Percentiles rank a stretch among this genome's conserved stretches.
Evolutionary conservation across 768 basidiomycete species (phyloP).

Genomic region (Mycena chlorophos): DNA sequence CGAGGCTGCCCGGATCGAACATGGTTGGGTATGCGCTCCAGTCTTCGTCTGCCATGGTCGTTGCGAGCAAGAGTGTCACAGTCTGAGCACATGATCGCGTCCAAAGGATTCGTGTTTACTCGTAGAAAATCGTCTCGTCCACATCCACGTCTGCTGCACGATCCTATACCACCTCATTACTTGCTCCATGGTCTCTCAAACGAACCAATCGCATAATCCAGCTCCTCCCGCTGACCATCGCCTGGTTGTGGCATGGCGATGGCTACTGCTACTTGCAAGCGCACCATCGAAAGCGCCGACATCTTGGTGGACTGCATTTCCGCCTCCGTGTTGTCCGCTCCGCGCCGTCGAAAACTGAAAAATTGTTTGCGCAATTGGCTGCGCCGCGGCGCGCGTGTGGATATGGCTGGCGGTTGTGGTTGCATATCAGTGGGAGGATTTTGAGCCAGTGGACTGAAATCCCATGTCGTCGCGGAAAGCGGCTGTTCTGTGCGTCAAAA

Average conservation of each 20-base stretch:
- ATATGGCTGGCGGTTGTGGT: too few relatives aligned
- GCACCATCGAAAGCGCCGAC: slow-evolving; percentile 11
- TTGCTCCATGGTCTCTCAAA: slow-evolving; percentile 35
- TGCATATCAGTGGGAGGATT: too few relatives aligned
- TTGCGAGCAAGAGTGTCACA: background rate
- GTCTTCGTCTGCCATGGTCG: background rate
- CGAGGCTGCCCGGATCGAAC: slow-evolving; percentile 62
- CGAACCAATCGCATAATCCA: slow-evolving; percentile 37
- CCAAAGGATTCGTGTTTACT: too few relatives aligned
- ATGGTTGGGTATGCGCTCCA: slow-evolving; percentile 35
- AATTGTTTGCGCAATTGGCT: too few relatives aligned
- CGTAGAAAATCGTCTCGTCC: background rate
- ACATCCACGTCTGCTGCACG: background rate
- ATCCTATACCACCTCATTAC: too few relatives aligned
- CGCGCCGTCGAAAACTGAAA: too few relatives aligned
- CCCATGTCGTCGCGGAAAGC: slow-evolving; percentile 9
- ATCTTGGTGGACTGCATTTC: too few relatives aligned
- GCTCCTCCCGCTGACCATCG: slow-evolving; percentile 11
- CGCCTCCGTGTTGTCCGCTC: too few relatives aligned
- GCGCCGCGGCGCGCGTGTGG: too few relatives aligned
- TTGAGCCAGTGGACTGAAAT: background rate
- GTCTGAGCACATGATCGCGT: background rate
- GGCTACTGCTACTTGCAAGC: slow-evolving; percentile 40
- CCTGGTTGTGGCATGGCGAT: slow-evolving; percentile 42
- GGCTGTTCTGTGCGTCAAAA: background rate